Evolutionary conservation across 345 rosid species (phyloP), one percentile per base, ranked within the genome.

Genomic region (Syzygium aqueum): DNA sequence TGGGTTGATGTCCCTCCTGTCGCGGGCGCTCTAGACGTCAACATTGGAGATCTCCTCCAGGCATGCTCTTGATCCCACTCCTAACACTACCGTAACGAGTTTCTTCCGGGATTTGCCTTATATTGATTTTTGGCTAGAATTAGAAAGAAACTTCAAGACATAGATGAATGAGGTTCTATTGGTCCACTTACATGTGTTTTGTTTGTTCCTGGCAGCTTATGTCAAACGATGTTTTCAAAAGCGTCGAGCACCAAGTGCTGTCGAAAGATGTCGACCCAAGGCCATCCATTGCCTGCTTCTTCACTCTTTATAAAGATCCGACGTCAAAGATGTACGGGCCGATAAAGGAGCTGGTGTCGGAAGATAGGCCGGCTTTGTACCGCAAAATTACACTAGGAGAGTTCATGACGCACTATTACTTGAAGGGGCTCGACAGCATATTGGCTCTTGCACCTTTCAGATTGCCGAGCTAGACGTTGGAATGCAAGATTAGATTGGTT

Each of bases 11-110:
- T n/a, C n/a, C n/a, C n/a, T n/a, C n/a, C n/a, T n/a, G n/a, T n/a
- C n/a, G n/a, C n/a, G n/a, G n/a, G n/a, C n/a, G n/a, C n/a, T n/a
- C n/a, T n/a, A n/a, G n/a, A n/a, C n/a, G n/a, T 94, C 85, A 93
- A 94, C 89, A 86, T 92, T 8, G 97, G 97, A 25, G 95, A 94
- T 77, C 91, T 94, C 87, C 88, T 94, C 0, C 96, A 93, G 93
- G 97, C 84, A 92, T 86, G 94, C 78, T 17, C 46, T 17, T 23
- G 21, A 33, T 67, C 22, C 43, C 78, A 1, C 11, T 33, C 78
- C 3, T 67, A 33, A 67, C 19, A 67, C 6, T 30, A 30, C 78
- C 46, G 2, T 33, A 33, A 8, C 3, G 23, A 3, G 43, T 67
- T 67, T 67, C 78, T 17, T 30, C 3, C 78, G 22, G 78, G 25